A percentile compares a stretch with the other conserved stretches of the same genome.
These are phyloP conservation scores for Urostyla sp. DNA, from an alignment of 73 alveolate species.

Conservation along the genomic window DNA sequence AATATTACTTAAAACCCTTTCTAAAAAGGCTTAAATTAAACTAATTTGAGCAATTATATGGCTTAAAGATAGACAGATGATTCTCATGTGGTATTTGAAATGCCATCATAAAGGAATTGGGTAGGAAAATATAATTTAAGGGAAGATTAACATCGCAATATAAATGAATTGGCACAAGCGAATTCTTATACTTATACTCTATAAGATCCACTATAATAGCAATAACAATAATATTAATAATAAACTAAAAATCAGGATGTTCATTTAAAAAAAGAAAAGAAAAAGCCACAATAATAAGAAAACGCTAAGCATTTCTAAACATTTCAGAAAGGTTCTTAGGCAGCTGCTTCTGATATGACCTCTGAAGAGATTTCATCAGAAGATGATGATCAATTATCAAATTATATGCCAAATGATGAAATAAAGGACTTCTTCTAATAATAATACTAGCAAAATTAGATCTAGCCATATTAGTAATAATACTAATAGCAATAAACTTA, in stretches of 20 bases:
- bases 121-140: background rate
- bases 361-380: background rate
- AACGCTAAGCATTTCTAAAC: background rate
- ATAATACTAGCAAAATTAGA: background rate
- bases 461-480: background rate
- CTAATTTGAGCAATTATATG: background rate
- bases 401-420: background rate
- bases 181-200: slow-evolving; percentile 53
- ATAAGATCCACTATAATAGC: background rate
- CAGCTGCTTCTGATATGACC: background rate
- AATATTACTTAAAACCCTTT: background rate
- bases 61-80: background rate
- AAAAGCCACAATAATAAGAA: background rate
- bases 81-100: background rate
- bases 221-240: too few relatives aligned
- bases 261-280: too few relatives aligned
- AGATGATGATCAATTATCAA: background rate
- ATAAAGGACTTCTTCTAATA: background rate
- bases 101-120: background rate
- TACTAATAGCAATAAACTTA: background rate
- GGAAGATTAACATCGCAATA: background rate
- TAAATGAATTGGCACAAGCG: slow-evolving; percentile 33
- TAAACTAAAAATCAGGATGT: too few relatives aligned
- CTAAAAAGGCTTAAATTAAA: background rate
- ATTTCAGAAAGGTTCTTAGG: background rate